Conservation (phyloP, 208 protist species). For the Acanthamoeba lenticulata region DNA sequence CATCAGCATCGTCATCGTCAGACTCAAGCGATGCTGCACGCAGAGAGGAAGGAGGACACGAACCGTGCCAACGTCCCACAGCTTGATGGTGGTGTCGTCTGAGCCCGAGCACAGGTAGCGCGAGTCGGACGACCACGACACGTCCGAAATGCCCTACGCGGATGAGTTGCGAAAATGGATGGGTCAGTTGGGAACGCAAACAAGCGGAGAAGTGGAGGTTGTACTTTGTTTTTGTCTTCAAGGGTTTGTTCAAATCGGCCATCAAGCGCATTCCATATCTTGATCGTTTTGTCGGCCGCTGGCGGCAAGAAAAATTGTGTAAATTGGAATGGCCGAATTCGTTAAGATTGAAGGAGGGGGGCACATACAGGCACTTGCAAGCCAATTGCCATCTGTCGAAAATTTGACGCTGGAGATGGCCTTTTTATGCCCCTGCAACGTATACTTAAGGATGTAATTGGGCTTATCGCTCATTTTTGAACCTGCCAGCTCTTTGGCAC, state of each 20-base stretch:
- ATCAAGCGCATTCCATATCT: conserved; percentile 83
- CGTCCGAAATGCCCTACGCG: conserved; percentile 79
- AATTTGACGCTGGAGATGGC: conserved; percentile 88
- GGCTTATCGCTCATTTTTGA: conserved; percentile 37
- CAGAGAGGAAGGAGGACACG: neutral
- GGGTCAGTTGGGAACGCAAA: neutral
- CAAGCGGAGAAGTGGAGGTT: neutral
- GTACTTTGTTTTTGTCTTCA: conserved; percentile 36
- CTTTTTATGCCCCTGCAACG: conserved; percentile 83
- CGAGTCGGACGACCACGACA: conserved; percentile 81
- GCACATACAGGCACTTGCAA: conserved; percentile 79
- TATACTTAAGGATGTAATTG: conserved; percentile 74
- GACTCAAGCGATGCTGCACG: neutral
- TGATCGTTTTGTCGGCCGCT: conserved; percentile 87
- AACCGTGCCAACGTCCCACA: conserved; percentile 85
- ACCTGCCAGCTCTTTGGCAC: no score
- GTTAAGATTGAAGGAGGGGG: neutral
- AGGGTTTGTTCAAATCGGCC: conserved; percentile 76
- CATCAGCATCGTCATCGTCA: neutral
- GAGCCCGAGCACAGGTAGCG: conserved; percentile 83
- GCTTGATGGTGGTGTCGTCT: conserved; percentile 86
- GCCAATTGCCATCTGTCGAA: conserved; percentile 84
- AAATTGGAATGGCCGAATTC: neutral
- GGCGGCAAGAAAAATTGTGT: neutral
- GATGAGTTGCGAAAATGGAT: conserved; percentile 42